Evolutionary conservation across 768 basidiomycete species (phyloP).

Genomic region (Lactarius pseudohatsudake): DNA sequence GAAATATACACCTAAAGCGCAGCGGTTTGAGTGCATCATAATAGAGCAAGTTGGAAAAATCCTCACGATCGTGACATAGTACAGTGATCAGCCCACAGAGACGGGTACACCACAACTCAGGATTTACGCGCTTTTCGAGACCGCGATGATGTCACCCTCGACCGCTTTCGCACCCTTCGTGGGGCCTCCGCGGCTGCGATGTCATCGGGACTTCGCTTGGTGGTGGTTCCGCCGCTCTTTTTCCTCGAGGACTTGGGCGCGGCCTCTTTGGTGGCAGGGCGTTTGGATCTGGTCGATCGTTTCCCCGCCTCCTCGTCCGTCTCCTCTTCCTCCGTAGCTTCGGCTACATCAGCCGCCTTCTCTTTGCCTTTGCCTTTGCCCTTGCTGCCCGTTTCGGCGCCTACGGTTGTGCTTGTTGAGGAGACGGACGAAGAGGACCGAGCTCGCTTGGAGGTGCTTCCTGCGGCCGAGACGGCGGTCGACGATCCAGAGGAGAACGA

Average conservation of each 20-base stretch:
- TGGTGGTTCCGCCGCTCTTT: background rate
- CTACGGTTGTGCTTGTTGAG: constrained; percentile 22
- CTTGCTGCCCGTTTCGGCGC: background rate
- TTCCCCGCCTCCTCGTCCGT: constrained; percentile 14
- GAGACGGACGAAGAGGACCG: constrained; percentile 29
- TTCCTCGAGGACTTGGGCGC: constrained; percentile 17
- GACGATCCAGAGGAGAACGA: constrained; percentile 28
- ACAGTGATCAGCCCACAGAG: constrained; percentile 8
- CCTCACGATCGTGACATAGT: constrained; percentile 16
- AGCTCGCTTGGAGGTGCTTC: constrained; percentile 18
- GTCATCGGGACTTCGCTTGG: constrained; percentile 5
- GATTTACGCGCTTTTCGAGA: constrained; percentile 24
- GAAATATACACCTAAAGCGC: constrained; percentile 16
- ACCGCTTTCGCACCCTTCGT: constrained; percentile 22
- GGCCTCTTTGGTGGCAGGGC: background rate
- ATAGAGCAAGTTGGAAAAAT: background rate
- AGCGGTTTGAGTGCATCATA: background rate
- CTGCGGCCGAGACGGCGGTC: constrained; percentile 25
- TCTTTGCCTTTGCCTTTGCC: constrained; percentile 28
- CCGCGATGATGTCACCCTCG: constrained; percentile 23
- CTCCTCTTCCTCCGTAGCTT: constrained; percentile 12
- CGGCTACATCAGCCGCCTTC: constrained; percentile 14
- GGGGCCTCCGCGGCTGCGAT: constrained; percentile 9
- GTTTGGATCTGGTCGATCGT: constrained; percentile 7
- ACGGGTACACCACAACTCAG: constrained; percentile 12